Percentiles rank a stretch among this genome's conserved stretches.
Conservation (phyloP, 768 basidiomycete genomes). For the Naematelia aurantialba region DNA sequence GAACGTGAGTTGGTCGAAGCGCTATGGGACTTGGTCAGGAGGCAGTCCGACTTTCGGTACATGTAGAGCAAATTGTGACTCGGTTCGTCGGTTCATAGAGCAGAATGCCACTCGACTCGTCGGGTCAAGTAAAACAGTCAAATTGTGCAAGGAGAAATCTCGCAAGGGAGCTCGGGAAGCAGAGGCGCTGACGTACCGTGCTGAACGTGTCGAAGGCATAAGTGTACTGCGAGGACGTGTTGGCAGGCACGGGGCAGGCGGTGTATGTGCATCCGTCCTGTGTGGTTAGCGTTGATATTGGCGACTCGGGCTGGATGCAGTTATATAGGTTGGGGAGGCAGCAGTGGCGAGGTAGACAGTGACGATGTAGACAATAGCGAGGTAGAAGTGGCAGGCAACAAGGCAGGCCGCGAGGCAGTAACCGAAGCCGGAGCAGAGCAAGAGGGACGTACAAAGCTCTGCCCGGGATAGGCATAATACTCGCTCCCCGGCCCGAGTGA, state of each 20-base stretch:
- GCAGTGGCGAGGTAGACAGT: neutral
- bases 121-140: neutral
- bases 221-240: slow-evolving; percentile 5
- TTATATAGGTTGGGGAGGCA: neutral
- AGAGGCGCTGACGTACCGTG: slow-evolving; percentile 12
- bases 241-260: slow-evolving; percentile 11
- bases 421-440: neutral
- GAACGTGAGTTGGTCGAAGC: slow-evolving; percentile 31
- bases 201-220: slow-evolving; percentile 14
- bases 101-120: neutral
- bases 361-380: neutral
- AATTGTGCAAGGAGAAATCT: neutral
- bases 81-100: slow-evolving; percentile 6
- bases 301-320: neutral
- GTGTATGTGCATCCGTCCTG: slow-evolving; percentile 24
- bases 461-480: slow-evolving; percentile 27
- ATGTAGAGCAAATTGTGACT: slow-evolving; percentile 1
- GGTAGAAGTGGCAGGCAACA: neutral
- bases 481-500: slow-evolving; percentile 6
- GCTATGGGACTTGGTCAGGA: slow-evolving; percentile 3
- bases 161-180: neutral
- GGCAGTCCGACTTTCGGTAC: slow-evolving; percentile 10
- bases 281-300: no score
- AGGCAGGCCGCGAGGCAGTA: neutral
- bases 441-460: slow-evolving; percentile 22